Percentiles rank a stretch among this genome's conserved stretches.
phyloP scores from a whole-genome alignment of 352 stramenopile genomes.

The Phytophthora sansomeana region DNA sequence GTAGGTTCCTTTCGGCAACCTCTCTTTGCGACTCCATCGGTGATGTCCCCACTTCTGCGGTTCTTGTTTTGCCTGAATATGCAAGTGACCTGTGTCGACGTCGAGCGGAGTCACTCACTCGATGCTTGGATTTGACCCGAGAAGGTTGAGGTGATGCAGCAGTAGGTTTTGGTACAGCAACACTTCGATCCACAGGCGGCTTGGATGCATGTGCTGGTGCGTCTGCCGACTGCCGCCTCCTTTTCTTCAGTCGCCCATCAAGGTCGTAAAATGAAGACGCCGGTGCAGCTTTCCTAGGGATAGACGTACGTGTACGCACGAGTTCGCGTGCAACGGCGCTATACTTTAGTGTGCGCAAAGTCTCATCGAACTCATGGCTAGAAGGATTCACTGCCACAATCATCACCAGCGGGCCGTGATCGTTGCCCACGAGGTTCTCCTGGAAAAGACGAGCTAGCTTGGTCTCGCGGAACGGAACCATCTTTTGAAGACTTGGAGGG shows the following conservation, averaged over 20 bases:
- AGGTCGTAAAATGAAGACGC: conserved; percentile 58
- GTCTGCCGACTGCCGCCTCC: conserved; percentile 39
- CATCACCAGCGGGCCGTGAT: conserved; percentile 93
- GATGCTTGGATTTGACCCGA: conserved; percentile 21
- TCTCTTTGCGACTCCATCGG: conserved; percentile 43
- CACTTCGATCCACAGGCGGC: conserved; percentile 9
- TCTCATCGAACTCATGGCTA: conserved; percentile 96
- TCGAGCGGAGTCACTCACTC: conserved; percentile 21
- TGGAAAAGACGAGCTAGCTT: conserved; percentile 98
- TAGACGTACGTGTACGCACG: conserved; percentile 62
- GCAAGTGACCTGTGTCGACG: conserved; percentile 7
- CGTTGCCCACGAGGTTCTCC: conserved; percentile 90
- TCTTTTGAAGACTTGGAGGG: conserved; percentile 72
- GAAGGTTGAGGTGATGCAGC: conserved; percentile 10
- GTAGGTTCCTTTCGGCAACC: conserved; percentile 37
- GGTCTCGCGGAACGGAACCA: conserved; percentile 97
- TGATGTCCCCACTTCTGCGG: conserved; percentile 31
- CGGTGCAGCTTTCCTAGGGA: conserved; percentile 43
- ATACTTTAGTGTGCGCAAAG: conserved; percentile 95
- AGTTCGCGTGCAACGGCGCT: conserved; percentile 93
- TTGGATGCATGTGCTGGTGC: conserved; percentile 3
- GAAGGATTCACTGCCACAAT: conserved; percentile 97
- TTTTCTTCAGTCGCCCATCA: conserved; percentile 59
- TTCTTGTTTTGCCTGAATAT: conserved; percentile 24
- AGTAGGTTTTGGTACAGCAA: conserved; percentile 5